A percentile compares a stretch with the other conserved stretches of the same genome.
Evolutionary conservation across 1,139 yeast genomes (phyloP).

Genomic region (Kodamaea anthophila): DNA sequence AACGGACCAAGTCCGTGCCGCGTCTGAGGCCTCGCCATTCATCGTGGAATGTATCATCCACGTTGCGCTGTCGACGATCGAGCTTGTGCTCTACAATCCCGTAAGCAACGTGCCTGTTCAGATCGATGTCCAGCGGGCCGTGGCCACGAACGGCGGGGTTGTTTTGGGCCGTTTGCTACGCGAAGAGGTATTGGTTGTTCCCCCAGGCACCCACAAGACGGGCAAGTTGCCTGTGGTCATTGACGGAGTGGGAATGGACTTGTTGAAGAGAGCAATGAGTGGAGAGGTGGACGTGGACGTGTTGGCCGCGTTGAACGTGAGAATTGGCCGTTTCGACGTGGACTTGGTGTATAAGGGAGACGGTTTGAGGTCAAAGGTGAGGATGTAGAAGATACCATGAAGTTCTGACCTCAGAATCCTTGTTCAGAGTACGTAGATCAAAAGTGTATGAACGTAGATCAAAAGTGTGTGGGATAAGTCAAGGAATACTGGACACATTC

Average conservation of each 20-base stretch:
- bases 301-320: constrained; percentile 33
- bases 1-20: constrained; percentile 5
- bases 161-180: constrained; percentile 39
- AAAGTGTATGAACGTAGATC: too few species aligned
- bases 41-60: constrained; percentile 45
- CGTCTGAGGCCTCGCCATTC: constrained; percentile 14
- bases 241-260: constrained; percentile 44
- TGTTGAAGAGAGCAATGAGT: constrained; percentile 43
- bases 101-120: constrained; percentile 34
- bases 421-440: too few species aligned
- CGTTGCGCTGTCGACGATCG: constrained; percentile 46
- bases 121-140: constrained; percentile 37
- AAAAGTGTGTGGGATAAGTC: too few species aligned
- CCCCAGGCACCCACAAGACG: constrained; percentile 47
- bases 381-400: too few species aligned
- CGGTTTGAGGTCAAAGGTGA: constrained; percentile 17
- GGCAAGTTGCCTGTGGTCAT: constrained; percentile 44
- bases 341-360: constrained; percentile 40
- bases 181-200: constrained; percentile 30
- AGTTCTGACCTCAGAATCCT: too few species aligned
- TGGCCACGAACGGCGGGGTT: constrained; percentile 41
- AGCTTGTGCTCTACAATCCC: constrained; percentile 48
- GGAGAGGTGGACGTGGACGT: constrained; percentile 46
- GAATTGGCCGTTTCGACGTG: constrained; percentile 31
- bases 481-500: too few species aligned